These are phyloP conservation scores for Lentinula sp. DNA, from an alignment of 768 basidiomycete species.

Conservation along the genomic window DNA sequence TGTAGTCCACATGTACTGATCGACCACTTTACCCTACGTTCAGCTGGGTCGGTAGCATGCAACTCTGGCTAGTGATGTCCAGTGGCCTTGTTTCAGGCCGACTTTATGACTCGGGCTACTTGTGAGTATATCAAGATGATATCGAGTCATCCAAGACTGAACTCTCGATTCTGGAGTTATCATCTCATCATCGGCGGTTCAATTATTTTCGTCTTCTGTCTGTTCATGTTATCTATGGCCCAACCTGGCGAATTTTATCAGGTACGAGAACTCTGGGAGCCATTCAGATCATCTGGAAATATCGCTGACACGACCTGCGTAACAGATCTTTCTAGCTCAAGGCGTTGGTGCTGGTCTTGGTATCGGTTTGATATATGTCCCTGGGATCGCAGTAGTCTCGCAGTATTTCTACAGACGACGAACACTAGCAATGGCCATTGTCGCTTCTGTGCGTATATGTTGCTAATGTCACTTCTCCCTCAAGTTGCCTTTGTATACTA, in stretches of 20 bases:
- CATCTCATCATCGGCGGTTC: constrained; percentile 7
- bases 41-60: constrained; percentile 2
- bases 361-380: constrained; percentile 45
- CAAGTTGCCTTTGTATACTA: neutral
- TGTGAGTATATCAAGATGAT: neutral
- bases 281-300: neutral
- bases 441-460: constrained; percentile 25
- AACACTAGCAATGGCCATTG: constrained; percentile 36
- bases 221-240: constrained; percentile 8
- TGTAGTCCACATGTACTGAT: neutral
- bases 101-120: constrained; percentile 6
- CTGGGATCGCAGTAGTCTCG: constrained; percentile 37
- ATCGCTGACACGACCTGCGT: neutral
- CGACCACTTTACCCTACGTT: neutral
- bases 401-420: constrained; percentile 38
- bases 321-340: constrained; percentile 20
- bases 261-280: neutral
- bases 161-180: neutral
- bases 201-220: constrained; percentile 7
- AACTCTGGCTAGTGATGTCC: constrained; percentile 1
- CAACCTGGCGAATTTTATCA: constrained; percentile 8
- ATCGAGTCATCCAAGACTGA: neutral
- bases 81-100: constrained; percentile 5
- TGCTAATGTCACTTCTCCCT: neutral
- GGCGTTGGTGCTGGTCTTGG: constrained; percentile 46